A percentile compares a stretch with the other conserved stretches of the same genome.
phyloP scores from a whole-genome alignment of 228 moss, liverwort and hornwort genomes.

The Sphagnum magellanicum region DNA sequence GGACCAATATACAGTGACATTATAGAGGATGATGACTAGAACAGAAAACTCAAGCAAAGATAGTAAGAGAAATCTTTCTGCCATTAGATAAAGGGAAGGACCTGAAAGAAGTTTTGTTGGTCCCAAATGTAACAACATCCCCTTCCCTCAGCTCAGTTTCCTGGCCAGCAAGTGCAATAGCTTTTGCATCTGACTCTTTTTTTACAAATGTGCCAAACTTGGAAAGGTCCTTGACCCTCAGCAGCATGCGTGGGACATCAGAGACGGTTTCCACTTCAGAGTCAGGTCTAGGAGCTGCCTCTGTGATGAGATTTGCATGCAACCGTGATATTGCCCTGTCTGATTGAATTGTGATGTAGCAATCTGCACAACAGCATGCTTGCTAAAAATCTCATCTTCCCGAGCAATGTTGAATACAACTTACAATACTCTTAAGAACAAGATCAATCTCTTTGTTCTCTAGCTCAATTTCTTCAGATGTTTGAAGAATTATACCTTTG shows the following conservation, averaged over 20 bases:
- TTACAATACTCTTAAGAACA: neutral
- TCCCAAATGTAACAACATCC: slow-evolving; percentile 65
- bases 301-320: slow-evolving; percentile 59
- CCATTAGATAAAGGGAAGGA: slow-evolving; percentile 1
- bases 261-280: slow-evolving; percentile 20
- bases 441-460: no score
- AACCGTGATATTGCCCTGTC: slow-evolving; percentile 79
- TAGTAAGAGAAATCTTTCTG: no score
- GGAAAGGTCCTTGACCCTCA: slow-evolving; percentile 63
- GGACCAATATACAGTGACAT: no score
- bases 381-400: neutral
- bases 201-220: slow-evolving; percentile 91
- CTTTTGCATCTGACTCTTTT: slow-evolving; percentile 41
- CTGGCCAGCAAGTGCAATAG: slow-evolving; percentile 37
- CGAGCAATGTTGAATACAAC: neutral
- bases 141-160: slow-evolving; percentile 42
- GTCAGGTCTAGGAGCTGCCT: slow-evolving; percentile 27
- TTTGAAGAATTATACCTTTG: slow-evolving; percentile 43
- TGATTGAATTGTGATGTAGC: slow-evolving; percentile 55
- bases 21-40: no score
- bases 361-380: slow-evolving; percentile 26
- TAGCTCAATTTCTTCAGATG: neutral
- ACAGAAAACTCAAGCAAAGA: no score
- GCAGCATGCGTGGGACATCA: slow-evolving; percentile 40
- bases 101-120: slow-evolving; percentile 61